phyloP scores from a whole-genome alignment of 1,284 basidiomycete species.

The Ceratobasidium sp. region DNA sequence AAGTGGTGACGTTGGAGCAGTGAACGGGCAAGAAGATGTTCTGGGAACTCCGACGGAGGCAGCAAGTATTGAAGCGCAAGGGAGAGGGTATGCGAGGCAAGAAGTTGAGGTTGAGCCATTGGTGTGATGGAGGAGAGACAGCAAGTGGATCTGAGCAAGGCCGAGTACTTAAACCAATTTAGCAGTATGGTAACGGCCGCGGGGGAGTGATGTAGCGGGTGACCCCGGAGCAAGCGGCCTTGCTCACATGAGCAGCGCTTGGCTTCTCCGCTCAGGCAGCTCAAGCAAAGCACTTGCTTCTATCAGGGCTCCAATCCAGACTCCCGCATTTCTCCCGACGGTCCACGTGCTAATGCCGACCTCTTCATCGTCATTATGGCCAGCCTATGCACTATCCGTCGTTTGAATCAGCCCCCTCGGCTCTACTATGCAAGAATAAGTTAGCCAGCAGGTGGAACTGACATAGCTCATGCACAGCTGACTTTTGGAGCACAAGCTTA shows the following conservation, averaged over 20 bases:
- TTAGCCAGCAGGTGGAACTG: not conserved
- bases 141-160: not conserved
- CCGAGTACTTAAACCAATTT: slow-evolving; percentile 1
- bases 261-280: slow-evolving; percentile 15
- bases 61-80: slow-evolving; percentile 45
- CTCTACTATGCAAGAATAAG: not conserved
- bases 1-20: slow-evolving; percentile 45
- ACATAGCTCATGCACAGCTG: not conserved
- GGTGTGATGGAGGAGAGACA: slow-evolving; percentile 1
- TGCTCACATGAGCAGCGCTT: slow-evolving; percentile 19
- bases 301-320: not conserved
- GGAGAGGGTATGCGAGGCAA: slow-evolving; percentile 43
- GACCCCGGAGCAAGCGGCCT: slow-evolving; percentile 27
- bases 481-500: not conserved
- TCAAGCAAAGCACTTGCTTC: slow-evolving; percentile 16
- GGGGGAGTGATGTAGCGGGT: slow-evolving; percentile 23
- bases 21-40: slow-evolving; percentile 41
- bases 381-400: not conserved
- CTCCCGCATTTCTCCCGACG: slow-evolving; percentile 18
- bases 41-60: slow-evolving; percentile 43
- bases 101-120: slow-evolving; percentile 29
- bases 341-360: not conserved
- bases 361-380: not conserved
- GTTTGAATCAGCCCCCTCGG: not conserved
- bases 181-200: not conserved